phyloP scores from a whole-genome alignment of 2,329 filamentous ascomycete species.

The Aureobasidium sp. region DNA sequence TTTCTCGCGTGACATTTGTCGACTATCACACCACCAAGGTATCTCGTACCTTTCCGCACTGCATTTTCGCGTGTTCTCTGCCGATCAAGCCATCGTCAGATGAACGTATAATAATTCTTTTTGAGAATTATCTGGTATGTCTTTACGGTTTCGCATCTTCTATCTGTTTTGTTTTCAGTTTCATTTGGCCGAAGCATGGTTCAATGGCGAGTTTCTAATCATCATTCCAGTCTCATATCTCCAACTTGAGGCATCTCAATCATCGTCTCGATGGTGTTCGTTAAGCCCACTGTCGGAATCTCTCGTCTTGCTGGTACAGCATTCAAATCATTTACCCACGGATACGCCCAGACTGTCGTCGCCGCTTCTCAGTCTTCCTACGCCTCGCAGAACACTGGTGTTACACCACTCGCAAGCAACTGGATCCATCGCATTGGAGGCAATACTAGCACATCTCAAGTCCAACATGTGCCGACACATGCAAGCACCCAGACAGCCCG shows the following conservation, averaged over 20 bases:
- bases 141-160: neutral
- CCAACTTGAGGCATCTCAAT: constrained; percentile 53
- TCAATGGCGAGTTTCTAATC: neutral
- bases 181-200: neutral
- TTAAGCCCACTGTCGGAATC: constrained; percentile 70
- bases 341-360: constrained; percentile 96
- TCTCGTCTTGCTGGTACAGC: constrained; percentile 70
- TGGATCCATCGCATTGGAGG: constrained; percentile 41
- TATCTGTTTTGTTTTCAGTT: neutral
- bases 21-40: constrained; percentile 13
- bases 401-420: constrained; percentile 47
- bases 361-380: constrained; percentile 84
- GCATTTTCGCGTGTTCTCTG: constrained; percentile 70
- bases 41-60: constrained; percentile 10
- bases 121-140: constrained; percentile 9
- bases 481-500: constrained; percentile 30
- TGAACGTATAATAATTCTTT: constrained; percentile 69
- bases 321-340: constrained; percentile 86
- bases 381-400: constrained; percentile 55
- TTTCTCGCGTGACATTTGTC: neutral
- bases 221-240: constrained; percentile 23
- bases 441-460: constrained; percentile 26
- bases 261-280: constrained; percentile 77
- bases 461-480: constrained; percentile 25
- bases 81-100: constrained; percentile 85